Conservation (phyloP, 352 stramenopile species). For the Pythium oligandrum region DNA sequence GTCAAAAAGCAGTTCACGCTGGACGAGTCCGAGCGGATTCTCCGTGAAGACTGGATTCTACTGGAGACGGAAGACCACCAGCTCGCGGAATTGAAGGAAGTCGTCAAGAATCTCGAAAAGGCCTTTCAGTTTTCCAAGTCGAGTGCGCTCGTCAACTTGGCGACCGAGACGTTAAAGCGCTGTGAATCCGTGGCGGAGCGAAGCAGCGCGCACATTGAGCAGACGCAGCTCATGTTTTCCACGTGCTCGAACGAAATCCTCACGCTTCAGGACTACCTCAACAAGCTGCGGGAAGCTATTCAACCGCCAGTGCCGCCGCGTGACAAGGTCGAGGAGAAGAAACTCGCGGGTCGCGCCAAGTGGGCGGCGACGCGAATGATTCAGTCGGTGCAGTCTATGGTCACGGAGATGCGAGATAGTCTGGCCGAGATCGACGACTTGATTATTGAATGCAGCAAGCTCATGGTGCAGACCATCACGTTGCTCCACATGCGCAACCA, state of each 20-base stretch:
- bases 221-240: conserved; percentile 79
- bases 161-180: conserved; percentile 58
- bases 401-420: conserved; percentile 64
- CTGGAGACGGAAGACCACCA: conserved; percentile 78
- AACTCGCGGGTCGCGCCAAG: conserved; percentile 59
- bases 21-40: conserved; percentile 67
- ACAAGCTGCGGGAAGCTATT: conserved; percentile 65
- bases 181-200: conserved; percentile 72
- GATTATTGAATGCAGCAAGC: conserved; percentile 72
- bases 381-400: conserved; percentile 59
- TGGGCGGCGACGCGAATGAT: conserved; percentile 75
- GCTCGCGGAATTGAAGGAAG: conserved; percentile 50
- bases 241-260: conserved; percentile 73
- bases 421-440: conserved; percentile 80
- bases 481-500: conserved; percentile 73
- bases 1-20: conserved; percentile 64
- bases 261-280: conserved; percentile 75
- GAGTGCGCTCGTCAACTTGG: conserved; percentile 59
- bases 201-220: conserved; percentile 58
- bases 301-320: conserved; percentile 43
- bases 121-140: conserved; percentile 85
- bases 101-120: conserved; percentile 61
- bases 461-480: conserved; percentile 86
- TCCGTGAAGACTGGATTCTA: conserved; percentile 69
- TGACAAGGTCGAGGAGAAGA: conserved; percentile 69